Base-by-base conservation (phyloP, 1,139 yeast genomes). In the Kodamaea fungicola region DNA sequence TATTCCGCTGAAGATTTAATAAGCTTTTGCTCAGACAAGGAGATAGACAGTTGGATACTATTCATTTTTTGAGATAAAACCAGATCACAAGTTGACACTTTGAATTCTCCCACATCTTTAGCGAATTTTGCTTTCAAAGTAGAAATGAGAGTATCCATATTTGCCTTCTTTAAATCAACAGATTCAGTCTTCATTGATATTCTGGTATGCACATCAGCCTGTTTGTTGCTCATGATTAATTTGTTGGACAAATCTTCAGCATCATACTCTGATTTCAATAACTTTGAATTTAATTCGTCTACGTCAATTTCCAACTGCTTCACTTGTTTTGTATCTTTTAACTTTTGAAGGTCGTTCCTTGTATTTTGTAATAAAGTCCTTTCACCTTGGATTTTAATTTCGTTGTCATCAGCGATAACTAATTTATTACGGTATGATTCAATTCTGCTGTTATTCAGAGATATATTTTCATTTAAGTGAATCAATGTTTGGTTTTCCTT, bases 181-280 rank as follows among this genome's bases (percentile, higher is more conserved):
- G 48, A 33, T 10, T 52, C 54, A 19, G 44, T 33, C 12, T 47
- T 46, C 35, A 52, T 34, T 3, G 39, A 33, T 7, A 44, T 32
- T 28, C 45, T 42, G 1, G 51, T 47, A 23, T 41, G 37, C 2
- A 73, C 50, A 37, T 80, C 92, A 1, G 85, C 69, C 50, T 79
- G 83, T 43, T 73, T 72, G 46, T 76, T 80, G 10, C 76, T 71
- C 12, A 63, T 57, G 5, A 74, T 58, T 6, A 85, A 64, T 30
- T 75, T 71, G 13, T 67, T 68, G 39, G 76, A 74, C 16, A 80
- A 48, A 1, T 67, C 67, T 8, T 85, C 94, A 13, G 78, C 51
- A 21, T 77, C 76, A 22, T 54, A 58, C 46, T 83, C 94, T 9
- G 78, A 40, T 7, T 57, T 49, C 1, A 60, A 40, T 6, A 83